phyloP scores from a whole-genome alignment of 208 protist species.

The Leishmania major region DNA sequence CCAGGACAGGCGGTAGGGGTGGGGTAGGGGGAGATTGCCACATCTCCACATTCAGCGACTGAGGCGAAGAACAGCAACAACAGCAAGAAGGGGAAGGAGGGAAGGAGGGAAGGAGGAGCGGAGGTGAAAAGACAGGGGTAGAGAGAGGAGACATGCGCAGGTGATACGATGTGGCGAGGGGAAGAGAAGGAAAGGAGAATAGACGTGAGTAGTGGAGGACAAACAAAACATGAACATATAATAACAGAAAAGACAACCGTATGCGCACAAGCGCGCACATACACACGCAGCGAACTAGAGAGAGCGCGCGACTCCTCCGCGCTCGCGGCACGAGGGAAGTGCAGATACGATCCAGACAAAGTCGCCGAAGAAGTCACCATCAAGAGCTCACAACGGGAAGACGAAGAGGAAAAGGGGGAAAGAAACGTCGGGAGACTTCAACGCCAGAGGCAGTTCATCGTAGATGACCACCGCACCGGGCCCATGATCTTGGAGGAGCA shows the following conservation, averaged over 20 bases:
- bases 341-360: neutral
- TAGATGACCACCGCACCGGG: conserved; percentile 65
- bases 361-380: neutral
- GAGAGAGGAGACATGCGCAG: neutral
- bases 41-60: neutral
- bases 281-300: neutral
- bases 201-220: neutral
- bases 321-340: neutral
- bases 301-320: neutral
- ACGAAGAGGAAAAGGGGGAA: conserved; percentile 1
- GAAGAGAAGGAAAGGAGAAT: neutral
- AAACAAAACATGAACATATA: neutral
- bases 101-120: neutral
- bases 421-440: conserved; percentile 14
- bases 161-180: neutral
- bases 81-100: neutral
- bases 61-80: neutral
- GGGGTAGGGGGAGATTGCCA: neutral
- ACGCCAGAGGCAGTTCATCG: conserved; percentile 69
- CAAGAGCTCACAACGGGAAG: neutral
- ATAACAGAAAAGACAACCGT: neutral
- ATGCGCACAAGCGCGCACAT: neutral
- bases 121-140: neutral
- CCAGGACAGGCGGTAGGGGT: neutral
- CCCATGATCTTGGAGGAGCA: conserved; percentile 70